phyloP scores from a whole-genome alignment of 345 rosid genomes.

The Populus pruinosa region DNA sequence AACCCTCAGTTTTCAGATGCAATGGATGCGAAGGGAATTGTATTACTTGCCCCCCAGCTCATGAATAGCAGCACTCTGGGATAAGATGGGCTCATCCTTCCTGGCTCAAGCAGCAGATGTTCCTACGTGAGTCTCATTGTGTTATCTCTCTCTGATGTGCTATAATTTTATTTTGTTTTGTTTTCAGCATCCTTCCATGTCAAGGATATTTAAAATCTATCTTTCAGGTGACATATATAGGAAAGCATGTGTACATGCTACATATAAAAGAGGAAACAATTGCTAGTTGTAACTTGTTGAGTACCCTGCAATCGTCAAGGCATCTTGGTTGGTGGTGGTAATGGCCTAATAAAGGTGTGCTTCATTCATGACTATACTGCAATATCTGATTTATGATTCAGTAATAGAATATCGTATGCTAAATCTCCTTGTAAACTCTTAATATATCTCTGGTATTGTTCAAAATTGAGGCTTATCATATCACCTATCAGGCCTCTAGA shows the following conservation, averaged over 20 bases:
- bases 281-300: constrained; percentile 95
- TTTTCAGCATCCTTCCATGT: constrained; percentile 9
- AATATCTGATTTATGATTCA: constrained; percentile 3
- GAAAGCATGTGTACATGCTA: constrained; percentile 94
- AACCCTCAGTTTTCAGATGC: constrained; percentile 96
- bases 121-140: constrained; percentile 98
- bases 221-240: constrained; percentile 74
- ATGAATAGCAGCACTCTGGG: constrained; percentile 92
- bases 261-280: constrained; percentile 71
- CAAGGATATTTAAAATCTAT: constrained; percentile 13
- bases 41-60: constrained; percentile 87
- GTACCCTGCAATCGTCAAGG: constrained; percentile 99
- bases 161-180: background rate
- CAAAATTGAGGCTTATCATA: constrained; percentile 5
- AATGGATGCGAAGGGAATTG: constrained; percentile 63
- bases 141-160: constrained; percentile 8
- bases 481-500: background rate
- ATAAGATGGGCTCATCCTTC: constrained; percentile 95
- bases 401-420: background rate
- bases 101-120: constrained; percentile 98
- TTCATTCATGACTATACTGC: constrained; percentile 13
- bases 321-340: constrained; percentile 99
- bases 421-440: background rate
- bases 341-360: constrained; percentile 94
- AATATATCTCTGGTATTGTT: background rate